Base-by-base conservation (phyloP, 1,139 yeast species). In the Sugiyamaella pinicola region DNA sequence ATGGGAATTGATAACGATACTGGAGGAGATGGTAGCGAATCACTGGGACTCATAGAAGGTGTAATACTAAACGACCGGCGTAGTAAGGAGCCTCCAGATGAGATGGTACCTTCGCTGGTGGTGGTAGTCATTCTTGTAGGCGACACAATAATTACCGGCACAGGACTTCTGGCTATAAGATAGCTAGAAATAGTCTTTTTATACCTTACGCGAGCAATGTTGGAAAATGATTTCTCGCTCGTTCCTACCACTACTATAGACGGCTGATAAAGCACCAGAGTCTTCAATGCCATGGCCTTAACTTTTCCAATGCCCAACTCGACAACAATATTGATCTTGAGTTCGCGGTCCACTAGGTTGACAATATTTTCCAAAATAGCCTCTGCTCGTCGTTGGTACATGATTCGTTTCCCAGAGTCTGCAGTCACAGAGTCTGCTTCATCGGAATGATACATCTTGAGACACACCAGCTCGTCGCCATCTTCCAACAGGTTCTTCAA, bases 391-490 rank as follows among this genome's bases (percentile, higher is more conserved):
- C 45, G 38, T 50, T 61, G 64, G 51, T 61, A 61, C 28, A 49
- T 46, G 35, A 31, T 24, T 10, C 53, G 47, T 19, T 34, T 37
- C 12, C 42, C 33, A 28, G 43, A 22, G 10, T 51, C 52, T 7
- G 19, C 43, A 13, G 51, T 31, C 13, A 22, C 19, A 8, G 39
- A 18, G 6, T 34, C 37, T 9, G 15, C 34, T 21, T 26, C 46
- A 21, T 39, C 42, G 44, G 34, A 21, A 49, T 55, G 58, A 44
- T 55, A 58, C 46, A 58, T 53, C 39, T 63, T 57, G 40, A 65
- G 55, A 31, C 66, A 63, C 31, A 65, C 59, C 26, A 65, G 52
- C 53, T 65, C 68, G 47, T 65, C 69, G 10, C 66, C 65, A 43
- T 65, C 65, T 41, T 59, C 60, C 37, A 64, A 52, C 33, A 65